Conservation (phyloP, 768 basidiomycete genomes). For the Tricholoma bakamatsutake region DNA sequence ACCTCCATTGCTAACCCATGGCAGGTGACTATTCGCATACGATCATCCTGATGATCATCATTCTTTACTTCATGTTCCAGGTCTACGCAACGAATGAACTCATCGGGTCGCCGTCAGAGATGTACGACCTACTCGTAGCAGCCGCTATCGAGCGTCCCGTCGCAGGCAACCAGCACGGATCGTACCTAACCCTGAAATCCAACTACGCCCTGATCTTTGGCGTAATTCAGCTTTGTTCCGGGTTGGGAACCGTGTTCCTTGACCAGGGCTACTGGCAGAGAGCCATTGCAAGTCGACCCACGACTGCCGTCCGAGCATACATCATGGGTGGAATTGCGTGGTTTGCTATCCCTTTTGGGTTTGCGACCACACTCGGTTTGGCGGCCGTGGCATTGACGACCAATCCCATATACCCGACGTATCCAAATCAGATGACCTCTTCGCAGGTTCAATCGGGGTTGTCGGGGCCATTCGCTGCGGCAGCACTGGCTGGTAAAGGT, state of each 20-base stretch:
- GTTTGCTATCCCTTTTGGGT: slow-evolving; percentile 50
- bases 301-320: slow-evolving; percentile 25
- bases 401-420: slow-evolving; percentile 50
- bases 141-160: slow-evolving; percentile 44
- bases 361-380: slow-evolving; percentile 43
- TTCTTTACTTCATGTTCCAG: slow-evolving; percentile 21
- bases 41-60: slow-evolving; percentile 15
- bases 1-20: slow-evolving; percentile 14
- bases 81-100: slow-evolving; percentile 25
- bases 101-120: slow-evolving; percentile 31
- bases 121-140: slow-evolving; percentile 42
- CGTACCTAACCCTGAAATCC: slow-evolving; percentile 54
- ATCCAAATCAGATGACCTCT: slow-evolving; percentile 35
- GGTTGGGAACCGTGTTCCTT: slow-evolving; percentile 44
- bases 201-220: slow-evolving; percentile 39
- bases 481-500: slow-evolving; percentile 38
- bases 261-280: slow-evolving; percentile 57
- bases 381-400: slow-evolving; percentile 30
- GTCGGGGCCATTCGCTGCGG: slow-evolving; percentile 40
- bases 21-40: not conserved
- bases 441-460: slow-evolving; percentile 37
- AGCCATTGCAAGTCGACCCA: slow-evolving; percentile 46
- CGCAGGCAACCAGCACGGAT: slow-evolving; percentile 41
- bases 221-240: slow-evolving; percentile 30
- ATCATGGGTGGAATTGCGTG: slow-evolving; percentile 44